Conservation (phyloP, 2,329 filamentous ascomycete genomes). For the Aspergillus oerlinghausenensis region DNA sequence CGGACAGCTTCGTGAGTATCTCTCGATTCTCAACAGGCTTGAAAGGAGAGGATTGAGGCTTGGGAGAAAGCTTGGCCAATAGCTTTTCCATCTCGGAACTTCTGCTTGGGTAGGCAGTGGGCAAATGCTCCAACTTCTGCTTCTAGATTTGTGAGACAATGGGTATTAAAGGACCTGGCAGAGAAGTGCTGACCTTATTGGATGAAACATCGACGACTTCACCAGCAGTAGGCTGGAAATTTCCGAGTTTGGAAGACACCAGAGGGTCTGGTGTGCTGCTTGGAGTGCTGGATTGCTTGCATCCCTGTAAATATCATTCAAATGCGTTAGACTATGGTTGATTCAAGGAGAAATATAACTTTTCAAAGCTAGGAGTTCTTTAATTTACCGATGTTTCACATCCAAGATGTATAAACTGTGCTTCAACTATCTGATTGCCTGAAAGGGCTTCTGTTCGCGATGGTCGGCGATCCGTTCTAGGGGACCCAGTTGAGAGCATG, state of each 20-base stretch:
- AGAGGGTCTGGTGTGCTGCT: constrained; percentile 27
- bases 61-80: constrained; percentile 39
- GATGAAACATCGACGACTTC: constrained; percentile 23
- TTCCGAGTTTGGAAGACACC: constrained; percentile 32
- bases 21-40: constrained; percentile 18
- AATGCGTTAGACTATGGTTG: not conserved
- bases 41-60: constrained; percentile 19
- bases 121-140: constrained; percentile 43
- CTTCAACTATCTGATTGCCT: constrained; percentile 16
- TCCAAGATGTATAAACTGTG: constrained; percentile 16
- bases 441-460: constrained; percentile 16
- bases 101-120: constrained; percentile 22
- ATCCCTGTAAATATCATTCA: constrained; percentile 13
- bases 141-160: constrained; percentile 39
- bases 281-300: constrained; percentile 22
- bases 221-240: constrained; percentile 21
- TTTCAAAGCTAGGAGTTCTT: not conserved
- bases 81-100: constrained; percentile 61
- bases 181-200: constrained; percentile 33
- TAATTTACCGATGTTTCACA: constrained; percentile 25
- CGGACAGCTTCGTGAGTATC: constrained; percentile 66
- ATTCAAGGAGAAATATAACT: no score
- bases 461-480: constrained; percentile 21
- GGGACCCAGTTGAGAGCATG: constrained; percentile 20
- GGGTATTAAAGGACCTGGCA: not conserved